A percentile compares a stretch with the other conserved stretches of the same genome.
These are phyloP conservation scores for Xylariomycetidae sp. DNA, from an alignment of 2,329 filamentous ascomycete species.

Conservation along the genomic window DNA sequence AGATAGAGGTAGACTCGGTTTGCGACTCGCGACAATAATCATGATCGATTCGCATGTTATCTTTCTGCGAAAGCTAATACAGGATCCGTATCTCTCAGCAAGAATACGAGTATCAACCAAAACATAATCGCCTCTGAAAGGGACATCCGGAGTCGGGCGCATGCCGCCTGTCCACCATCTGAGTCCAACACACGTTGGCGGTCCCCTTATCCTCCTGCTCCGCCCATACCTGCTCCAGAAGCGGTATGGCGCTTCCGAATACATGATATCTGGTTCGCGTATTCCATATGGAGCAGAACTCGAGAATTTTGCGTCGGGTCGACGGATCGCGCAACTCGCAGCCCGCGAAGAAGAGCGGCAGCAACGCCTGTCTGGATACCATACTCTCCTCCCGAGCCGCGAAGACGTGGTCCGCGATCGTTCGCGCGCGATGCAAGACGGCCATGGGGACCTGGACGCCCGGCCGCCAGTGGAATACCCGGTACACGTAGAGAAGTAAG, in stretches of 20 bases:
- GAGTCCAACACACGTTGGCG: slow-evolving; percentile 11
- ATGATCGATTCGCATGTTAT: no score
- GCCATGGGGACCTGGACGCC: background rate
- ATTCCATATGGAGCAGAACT: slow-evolving; percentile 2
- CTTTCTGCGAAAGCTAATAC: no score
- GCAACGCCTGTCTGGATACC: slow-evolving; percentile 2
- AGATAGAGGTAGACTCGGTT: no score
- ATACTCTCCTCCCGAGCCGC: slow-evolving; percentile 1
- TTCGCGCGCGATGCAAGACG: background rate
- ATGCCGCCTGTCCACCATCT: slow-evolving; percentile 9
- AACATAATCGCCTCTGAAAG: background rate
- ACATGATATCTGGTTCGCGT: slow-evolving; percentile 3
- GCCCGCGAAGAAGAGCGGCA: slow-evolving; percentile 4
- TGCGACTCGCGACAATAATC: no score
- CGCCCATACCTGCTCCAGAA: slow-evolving; percentile 4
- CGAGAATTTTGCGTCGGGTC: background rate
- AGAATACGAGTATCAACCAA: no score
- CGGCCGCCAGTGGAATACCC: slow-evolving; percentile 2
- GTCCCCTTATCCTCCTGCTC: background rate
- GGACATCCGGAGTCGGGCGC: slow-evolving; percentile 6
- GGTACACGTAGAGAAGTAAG: slow-evolving; percentile 1
- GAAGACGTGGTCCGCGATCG: slow-evolving; percentile 2
- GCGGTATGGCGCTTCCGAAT: slow-evolving; percentile 1
- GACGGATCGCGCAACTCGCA: slow-evolving; percentile 3
- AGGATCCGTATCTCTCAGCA: no score